Evolutionary conservation across 495 filamentous ascomycete genomes (phyloP).

Genomic region (Neurospora africana): DNA sequence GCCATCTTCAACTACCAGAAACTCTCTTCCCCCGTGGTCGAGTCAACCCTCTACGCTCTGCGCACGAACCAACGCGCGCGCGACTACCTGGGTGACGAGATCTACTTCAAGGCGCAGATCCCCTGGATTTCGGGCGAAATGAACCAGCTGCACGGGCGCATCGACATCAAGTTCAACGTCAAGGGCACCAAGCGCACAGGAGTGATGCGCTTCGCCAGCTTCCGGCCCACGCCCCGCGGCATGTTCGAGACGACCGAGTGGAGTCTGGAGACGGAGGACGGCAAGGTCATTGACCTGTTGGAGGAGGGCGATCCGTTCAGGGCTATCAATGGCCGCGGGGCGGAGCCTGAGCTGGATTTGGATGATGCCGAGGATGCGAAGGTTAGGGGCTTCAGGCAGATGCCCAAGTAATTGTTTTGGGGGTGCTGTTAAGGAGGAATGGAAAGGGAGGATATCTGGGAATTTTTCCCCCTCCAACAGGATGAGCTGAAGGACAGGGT

Average conservation of each 20-base stretch:
- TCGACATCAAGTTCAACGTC: slow-evolving; percentile 79
- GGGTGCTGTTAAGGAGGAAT: slow-evolving; percentile 7
- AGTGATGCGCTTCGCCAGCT: slow-evolving; percentile 71
- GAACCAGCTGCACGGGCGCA: slow-evolving; percentile 86
- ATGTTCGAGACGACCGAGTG: slow-evolving; percentile 67
- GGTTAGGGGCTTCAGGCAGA: slow-evolving; percentile 34
- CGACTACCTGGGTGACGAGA: slow-evolving; percentile 74
- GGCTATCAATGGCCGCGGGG: slow-evolving; percentile 21
- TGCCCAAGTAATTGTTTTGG: slow-evolving; percentile 19
- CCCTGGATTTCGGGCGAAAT: slow-evolving; percentile 91
- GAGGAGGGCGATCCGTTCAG: slow-evolving; percentile 55
- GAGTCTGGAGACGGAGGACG: slow-evolving; percentile 61
- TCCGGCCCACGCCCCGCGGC: slow-evolving; percentile 60
- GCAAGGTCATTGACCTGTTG: slow-evolving; percentile 53
- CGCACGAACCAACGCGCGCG: slow-evolving; percentile 67
- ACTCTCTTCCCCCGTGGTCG: slow-evolving; percentile 67
- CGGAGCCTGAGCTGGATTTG: neutral
- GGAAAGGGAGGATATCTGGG: no score
- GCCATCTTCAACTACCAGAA: slow-evolving; percentile 99
- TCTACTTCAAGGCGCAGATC: slow-evolving; percentile 78
- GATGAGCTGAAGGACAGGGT: no score
- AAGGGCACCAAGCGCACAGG: slow-evolving; percentile 66
- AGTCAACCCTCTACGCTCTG: slow-evolving; percentile 78
- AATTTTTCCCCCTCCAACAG: no score
- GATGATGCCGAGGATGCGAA: slow-evolving; percentile 25